A percentile compares a stretch with the other conserved stretches of the same genome.
Evolutionary conservation across 768 basidiomycete species (phyloP).

Genomic region (Boletus reticuloceps): DNA sequence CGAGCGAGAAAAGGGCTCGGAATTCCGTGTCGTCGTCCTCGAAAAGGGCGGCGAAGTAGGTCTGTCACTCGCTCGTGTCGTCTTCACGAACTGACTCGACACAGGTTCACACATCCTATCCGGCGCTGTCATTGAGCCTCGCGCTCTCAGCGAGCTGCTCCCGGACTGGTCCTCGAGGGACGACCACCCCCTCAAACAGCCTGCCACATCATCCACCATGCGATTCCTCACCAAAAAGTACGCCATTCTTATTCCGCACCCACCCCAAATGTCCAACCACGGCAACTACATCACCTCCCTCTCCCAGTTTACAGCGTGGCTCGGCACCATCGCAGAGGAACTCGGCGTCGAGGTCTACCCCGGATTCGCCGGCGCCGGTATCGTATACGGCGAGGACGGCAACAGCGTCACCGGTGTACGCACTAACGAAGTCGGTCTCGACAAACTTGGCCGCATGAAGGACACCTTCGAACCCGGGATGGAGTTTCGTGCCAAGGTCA

Average conservation of each 20-base stretch:
- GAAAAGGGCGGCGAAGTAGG: conserved; percentile 96
- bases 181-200: conserved; percentile 78
- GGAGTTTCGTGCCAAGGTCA: conserved; percentile 91
- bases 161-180: conserved; percentile 72
- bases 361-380: conserved; percentile 88
- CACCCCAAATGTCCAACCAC: conserved; percentile 94
- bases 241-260: conserved; percentile 86
- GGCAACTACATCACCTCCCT: conserved; percentile 93
- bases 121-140: conserved; percentile 92
- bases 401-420: conserved; percentile 57
- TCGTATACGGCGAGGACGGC: conserved; percentile 63
- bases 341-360: conserved; percentile 94
- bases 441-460: conserved; percentile 72
- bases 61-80: conserved; percentile 36
- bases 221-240: conserved; percentile 70
- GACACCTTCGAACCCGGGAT: conserved; percentile 93
- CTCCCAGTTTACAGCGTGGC: conserved; percentile 86
- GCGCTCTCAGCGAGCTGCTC: conserved; percentile 85
- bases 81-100: background rate
- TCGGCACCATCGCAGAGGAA: conserved; percentile 80
- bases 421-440: conserved; percentile 93
- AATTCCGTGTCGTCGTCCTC: conserved; percentile 87
- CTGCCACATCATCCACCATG: conserved; percentile 80
- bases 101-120: conserved; percentile 92
- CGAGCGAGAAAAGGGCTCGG: conserved; percentile 44